Evolutionary conservation across 1,139 yeast genomes (phyloP).

Genomic region (Diutina pseudorugosa): DNA sequence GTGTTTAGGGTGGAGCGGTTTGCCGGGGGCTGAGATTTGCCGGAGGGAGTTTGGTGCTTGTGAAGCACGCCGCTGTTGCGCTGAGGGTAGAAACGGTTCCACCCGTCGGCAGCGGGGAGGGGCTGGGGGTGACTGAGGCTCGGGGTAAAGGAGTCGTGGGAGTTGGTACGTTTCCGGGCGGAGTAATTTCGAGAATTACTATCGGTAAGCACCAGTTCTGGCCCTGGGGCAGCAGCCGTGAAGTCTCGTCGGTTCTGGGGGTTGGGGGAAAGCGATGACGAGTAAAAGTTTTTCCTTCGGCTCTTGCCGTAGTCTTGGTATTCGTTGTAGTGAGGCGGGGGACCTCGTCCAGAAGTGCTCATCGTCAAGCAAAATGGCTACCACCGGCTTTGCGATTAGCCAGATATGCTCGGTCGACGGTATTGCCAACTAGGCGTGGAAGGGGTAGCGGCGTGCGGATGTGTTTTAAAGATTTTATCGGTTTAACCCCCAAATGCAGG

Average conservation of each 20-base stretch:
- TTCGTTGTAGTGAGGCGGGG: constrained; percentile 2
- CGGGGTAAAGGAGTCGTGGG: neutral
- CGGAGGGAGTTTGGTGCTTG: neutral
- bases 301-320: constrained; percentile 4
- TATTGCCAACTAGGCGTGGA: neutral
- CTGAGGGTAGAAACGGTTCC: neutral
- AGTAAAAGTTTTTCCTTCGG: constrained; percentile 2
- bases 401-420: neutral
- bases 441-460: neutral
- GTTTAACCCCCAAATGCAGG: neutral
- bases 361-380: neutral
- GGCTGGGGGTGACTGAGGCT: neutral
- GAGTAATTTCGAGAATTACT: neutral
- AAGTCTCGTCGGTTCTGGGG: neutral
- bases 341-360: constrained; percentile 3
- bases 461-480: neutral
- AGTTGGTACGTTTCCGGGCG: neutral
- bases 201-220: neutral
- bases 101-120: neutral
- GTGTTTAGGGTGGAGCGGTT: neutral
- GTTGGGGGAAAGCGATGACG: neutral
- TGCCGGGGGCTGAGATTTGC: neutral
- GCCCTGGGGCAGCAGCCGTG: neutral
- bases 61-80: neutral
- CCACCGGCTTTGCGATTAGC: neutral